Evolutionary conservation across 345 rosid species (phyloP), one percentile per base, ranked within the genome.

Genomic region (Sonneratia caseolaris): DNA sequence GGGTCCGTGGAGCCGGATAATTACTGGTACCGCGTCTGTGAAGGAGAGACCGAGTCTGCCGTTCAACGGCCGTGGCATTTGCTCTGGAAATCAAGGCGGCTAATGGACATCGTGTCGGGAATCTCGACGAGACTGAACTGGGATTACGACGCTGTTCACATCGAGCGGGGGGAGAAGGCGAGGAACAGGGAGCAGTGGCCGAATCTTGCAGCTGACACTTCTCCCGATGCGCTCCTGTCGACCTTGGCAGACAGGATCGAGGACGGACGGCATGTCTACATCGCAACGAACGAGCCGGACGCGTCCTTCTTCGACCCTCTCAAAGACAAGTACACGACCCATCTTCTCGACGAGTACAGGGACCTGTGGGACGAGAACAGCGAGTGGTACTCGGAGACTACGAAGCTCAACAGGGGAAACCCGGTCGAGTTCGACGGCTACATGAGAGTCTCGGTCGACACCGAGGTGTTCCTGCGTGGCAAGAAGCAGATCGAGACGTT

Each of bases 11-110:
- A 95, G 73, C 96, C 97, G 10, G 97, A 95, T 76, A 92, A 95
- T 73, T 95, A 88, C 81, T 95, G 97, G 97, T 95, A 92, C 70
- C 85, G 97, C 48, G 97, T 90, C n/a, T 95, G 97, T 19, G 97
- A 92, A 80, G 99, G 97, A 55, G 97, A 90, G 74, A 83, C 93
- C 4, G 99, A 85, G 68, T 86, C 96, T 49, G 81, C 83, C 38
- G 80, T 95, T 65, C 82, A 87, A 64, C 82, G 97, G 73, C 97
- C 99, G 1, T 95, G 97, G 95, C 90, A 89, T 84, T 76, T 92
- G 73, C 21, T 92, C 66, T 92, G 97, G 97, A 92, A 95, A 76
- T 92, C 99, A 0, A 95, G 83, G 72, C 87, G 97, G 79, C 79
- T 95, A 77, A 83, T 90, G 98, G 98, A 91, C 55, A 91, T 94